Evolutionary conservation across 1,284 basidiomycete genomes (phyloP).

Genomic region (Marasmius fiardii): DNA sequence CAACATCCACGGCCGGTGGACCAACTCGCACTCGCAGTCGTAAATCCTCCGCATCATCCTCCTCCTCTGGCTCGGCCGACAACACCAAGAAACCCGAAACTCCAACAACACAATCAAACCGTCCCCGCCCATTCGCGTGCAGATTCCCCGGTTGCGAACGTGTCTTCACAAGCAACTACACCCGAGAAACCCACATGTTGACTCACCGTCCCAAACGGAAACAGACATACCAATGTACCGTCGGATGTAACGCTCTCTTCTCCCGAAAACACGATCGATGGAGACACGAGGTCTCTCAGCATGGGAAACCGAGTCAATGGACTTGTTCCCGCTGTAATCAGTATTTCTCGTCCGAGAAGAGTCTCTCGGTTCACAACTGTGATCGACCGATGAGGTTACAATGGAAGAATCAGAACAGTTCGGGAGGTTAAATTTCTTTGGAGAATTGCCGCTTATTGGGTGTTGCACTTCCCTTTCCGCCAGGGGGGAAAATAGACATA

Average conservation of each 20-base stretch:
- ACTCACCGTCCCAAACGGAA: not conserved
- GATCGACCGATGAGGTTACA: not conserved
- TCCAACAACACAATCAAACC: not conserved
- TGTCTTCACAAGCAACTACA: conserved; percentile 1
- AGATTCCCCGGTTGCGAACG: not conserved
- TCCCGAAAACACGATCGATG: conserved; percentile 4
- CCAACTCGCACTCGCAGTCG: not conserved
- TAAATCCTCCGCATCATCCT: not conserved
- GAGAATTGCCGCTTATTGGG: not conserved
- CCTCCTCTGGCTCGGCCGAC: not conserved
- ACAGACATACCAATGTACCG: not conserved
- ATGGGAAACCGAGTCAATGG: conserved; percentile 1
- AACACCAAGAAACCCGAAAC: not conserved
- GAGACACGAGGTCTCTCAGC: conserved; percentile 1
- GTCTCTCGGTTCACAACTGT: not conserved
- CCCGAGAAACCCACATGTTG: not conserved
- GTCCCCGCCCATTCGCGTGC: not conserved
- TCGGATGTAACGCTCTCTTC: conserved; percentile 1
- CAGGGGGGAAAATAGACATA: too few relatives aligned
- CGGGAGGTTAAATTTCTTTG: not conserved
- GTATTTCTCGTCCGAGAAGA: conserved; percentile 5
- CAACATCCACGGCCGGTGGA: not conserved
- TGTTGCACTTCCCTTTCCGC: too few relatives aligned
- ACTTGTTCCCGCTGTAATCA: not conserved
- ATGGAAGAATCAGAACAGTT: conserved; percentile 1